Conservation (phyloP, 2,329 filamentous ascomycete genomes). For the Penicillium sclerotiorum region DNA sequence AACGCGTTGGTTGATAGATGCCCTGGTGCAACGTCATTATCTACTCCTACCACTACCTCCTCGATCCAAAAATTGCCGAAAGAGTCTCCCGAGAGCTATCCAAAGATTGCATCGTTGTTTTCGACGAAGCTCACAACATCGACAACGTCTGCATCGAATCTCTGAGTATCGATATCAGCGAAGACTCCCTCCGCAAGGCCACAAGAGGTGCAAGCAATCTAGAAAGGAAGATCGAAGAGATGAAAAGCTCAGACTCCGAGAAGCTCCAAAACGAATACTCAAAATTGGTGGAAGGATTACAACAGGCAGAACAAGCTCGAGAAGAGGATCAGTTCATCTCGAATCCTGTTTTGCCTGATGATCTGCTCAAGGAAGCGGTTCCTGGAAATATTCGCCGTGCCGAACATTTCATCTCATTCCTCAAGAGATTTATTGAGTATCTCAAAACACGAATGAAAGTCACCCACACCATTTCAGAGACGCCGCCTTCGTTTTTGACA, state of each 20-base stretch:
- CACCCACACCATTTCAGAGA: constrained; percentile 94
- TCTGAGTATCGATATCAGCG: constrained; percentile 92
- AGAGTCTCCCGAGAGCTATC: constrained; percentile 92
- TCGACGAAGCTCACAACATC: constrained; percentile 98
- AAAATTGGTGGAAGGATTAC: constrained; percentile 88
- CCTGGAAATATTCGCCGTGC: constrained; percentile 95
- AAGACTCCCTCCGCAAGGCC: constrained; percentile 89
- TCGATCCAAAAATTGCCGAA: constrained; percentile 97
- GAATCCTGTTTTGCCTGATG: constrained; percentile 90
- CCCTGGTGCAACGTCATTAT: constrained; percentile 99
- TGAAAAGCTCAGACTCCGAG: constrained; percentile 93
- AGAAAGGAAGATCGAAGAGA: constrained; percentile 86
- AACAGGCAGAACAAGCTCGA: constrained; percentile 83
- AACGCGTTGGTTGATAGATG: constrained; percentile 64
- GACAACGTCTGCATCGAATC: constrained; percentile 99
- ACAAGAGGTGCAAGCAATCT: constrained; percentile 88
- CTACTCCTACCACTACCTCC: constrained; percentile 97
- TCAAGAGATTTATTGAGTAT: constrained; percentile 97
- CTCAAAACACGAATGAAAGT: constrained; percentile 98
- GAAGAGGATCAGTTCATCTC: constrained; percentile 97
- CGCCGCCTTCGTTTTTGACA: constrained; percentile 86
- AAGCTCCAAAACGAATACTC: constrained; percentile 95
- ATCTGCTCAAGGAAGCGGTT: constrained; percentile 91
- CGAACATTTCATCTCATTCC: constrained; percentile 92
- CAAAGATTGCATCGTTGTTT: constrained; percentile 97